phyloP scores from a whole-genome alignment of 139 green algal species.

The Micromonas pusilla region DNA sequence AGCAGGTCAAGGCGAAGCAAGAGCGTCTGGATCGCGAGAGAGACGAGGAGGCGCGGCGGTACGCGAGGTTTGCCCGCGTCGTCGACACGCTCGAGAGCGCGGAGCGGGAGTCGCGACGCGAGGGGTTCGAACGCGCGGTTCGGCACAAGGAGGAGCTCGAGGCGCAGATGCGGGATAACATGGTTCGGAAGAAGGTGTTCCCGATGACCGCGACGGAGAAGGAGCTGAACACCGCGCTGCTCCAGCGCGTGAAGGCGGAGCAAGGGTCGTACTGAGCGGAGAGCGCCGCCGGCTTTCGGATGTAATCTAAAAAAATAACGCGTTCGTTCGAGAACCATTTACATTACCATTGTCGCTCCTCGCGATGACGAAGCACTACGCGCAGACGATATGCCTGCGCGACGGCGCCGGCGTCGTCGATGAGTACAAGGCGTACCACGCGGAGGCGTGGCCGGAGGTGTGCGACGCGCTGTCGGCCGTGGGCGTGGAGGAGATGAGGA shows the following conservation, averaged over 20 bases:
- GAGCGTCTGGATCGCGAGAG: not conserved
- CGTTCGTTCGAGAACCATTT: too few relatives aligned
- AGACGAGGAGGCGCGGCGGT: not conserved
- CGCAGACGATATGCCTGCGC: not conserved
- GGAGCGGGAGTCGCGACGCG: not conserved
- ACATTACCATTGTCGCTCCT: too few relatives aligned
- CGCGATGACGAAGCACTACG: not conserved
- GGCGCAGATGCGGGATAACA: not conserved
- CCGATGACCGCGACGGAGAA: not conserved
- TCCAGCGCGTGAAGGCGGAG: not conserved
- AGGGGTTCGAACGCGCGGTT: not conserved
- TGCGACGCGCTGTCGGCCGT: not conserved
- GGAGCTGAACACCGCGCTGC: not conserved
- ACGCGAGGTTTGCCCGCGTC: not conserved
- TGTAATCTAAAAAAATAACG: too few relatives aligned
- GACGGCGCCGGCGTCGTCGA: not conserved
- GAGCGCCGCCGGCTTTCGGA: too few relatives aligned
- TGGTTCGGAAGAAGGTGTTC: not conserved
- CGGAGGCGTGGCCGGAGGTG: constrained; percentile 3
- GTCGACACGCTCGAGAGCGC: not conserved
- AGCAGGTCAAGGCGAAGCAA: not conserved
- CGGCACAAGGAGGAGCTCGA: not conserved
- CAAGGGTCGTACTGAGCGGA: too few relatives aligned
- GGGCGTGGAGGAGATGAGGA: not conserved
- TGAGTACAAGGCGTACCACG: not conserved